Conservation (phyloP, 306 rosid genomes). For the Quercus gilva region DNA sequence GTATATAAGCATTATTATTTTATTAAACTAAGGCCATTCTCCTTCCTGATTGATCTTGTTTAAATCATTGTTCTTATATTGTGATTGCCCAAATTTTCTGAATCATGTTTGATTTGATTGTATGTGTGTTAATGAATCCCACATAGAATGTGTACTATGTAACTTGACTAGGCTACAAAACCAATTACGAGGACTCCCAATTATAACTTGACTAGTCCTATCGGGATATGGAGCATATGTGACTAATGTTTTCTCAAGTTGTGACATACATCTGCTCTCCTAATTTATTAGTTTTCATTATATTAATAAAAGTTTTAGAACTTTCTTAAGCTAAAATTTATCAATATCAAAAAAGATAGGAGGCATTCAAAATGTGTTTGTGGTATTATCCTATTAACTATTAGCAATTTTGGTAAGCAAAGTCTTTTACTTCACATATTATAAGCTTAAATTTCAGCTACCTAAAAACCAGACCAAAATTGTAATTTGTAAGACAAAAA, state of each 20-base stretch:
- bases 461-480: background rate
- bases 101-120: too few species aligned
- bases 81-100: too few species aligned
- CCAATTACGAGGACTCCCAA: too few species aligned
- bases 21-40: background rate
- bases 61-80: background rate
- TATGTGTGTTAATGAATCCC: too few species aligned
- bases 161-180: too few species aligned
- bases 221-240: too few species aligned
- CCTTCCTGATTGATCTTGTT: background rate
- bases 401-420: background rate
- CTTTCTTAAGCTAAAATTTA: too few species aligned
- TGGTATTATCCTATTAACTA: background rate
- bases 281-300: background rate
- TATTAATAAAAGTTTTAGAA: too few species aligned
- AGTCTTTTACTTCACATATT: background rate
- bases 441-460: background rate
- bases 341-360: too few species aligned
- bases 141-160: too few species aligned
- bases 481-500: background rate
- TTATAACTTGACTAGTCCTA: too few species aligned
- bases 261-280: background rate
- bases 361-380: background rate
- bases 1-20: background rate
- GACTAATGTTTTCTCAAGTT: too few species aligned